phyloP scores from a whole-genome alignment of 2,329 filamentous ascomycete species.

The Colletotrichum abscissum region DNA sequence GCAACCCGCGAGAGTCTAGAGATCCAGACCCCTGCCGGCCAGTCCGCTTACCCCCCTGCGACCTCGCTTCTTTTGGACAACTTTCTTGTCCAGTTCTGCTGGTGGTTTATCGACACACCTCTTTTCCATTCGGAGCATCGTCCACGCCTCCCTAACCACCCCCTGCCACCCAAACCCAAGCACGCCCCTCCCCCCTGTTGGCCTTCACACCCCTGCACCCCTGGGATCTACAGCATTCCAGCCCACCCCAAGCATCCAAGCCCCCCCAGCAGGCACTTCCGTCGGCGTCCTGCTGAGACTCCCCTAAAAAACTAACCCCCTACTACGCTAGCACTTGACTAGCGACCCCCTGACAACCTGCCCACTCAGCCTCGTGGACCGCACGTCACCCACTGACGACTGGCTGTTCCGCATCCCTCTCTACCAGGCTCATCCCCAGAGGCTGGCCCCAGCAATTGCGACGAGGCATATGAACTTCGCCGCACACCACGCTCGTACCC shows the following conservation, averaged over 20 bases:
- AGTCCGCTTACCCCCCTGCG: slow-evolving; percentile 22
- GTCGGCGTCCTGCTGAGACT: slow-evolving; percentile 35
- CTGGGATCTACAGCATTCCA: slow-evolving; percentile 36
- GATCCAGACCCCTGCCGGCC: slow-evolving; percentile 33
- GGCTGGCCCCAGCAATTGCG: slow-evolving; percentile 21
- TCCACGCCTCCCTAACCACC: slow-evolving; percentile 6
- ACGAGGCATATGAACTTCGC: slow-evolving; percentile 42
- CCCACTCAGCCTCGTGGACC: slow-evolving; percentile 55
- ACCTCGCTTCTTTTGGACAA: slow-evolving; percentile 15
- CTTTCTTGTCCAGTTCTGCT: slow-evolving; percentile 1
- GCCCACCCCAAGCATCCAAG: slow-evolving; percentile 36
- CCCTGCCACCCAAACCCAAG: slow-evolving; percentile 15
- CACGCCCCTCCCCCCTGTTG: slow-evolving; percentile 16
- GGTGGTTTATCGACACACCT: background rate
- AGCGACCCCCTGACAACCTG: slow-evolving; percentile 29
- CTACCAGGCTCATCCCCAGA: slow-evolving; percentile 29
- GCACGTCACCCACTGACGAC: slow-evolving; percentile 56
- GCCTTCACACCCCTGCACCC: slow-evolving; percentile 31
- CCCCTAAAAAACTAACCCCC: slow-evolving; percentile 33
- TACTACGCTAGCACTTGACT: slow-evolving; percentile 28
- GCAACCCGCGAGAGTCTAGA: slow-evolving; percentile 23
- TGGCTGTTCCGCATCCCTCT: slow-evolving; percentile 36
- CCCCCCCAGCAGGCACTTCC: slow-evolving; percentile 35
- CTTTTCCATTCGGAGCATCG: no score
- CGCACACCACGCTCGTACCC: slow-evolving; percentile 41